phyloP scores from a whole-genome alignment of 257 asterid species.

The Mitragyna speciosa region DNA sequence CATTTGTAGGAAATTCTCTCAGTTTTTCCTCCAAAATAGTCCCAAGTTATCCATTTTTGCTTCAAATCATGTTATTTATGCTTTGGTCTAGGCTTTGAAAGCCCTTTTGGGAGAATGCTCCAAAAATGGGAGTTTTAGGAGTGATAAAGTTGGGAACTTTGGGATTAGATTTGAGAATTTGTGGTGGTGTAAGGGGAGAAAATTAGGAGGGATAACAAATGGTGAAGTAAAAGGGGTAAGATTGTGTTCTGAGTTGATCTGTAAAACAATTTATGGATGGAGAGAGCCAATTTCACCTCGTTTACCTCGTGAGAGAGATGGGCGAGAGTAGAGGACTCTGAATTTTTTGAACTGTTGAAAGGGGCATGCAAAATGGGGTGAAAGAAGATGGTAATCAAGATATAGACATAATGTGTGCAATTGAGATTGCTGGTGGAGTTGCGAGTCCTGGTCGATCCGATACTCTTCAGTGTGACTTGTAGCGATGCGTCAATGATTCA shows the following conservation, averaged over 20 bases:
- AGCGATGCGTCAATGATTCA: constrained; percentile 46
- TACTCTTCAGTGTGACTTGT: constrained; percentile 87
- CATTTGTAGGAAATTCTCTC: constrained; percentile 58
- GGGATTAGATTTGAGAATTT: constrained; percentile 46
- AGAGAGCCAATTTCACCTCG: constrained; percentile 87
- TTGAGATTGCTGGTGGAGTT: constrained; percentile 99
- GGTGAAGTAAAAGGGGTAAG: constrained; percentile 34
- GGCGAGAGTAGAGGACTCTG: constrained; percentile 57
- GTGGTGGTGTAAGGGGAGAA: constrained; percentile 66
- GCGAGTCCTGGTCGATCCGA: constrained; percentile 99
- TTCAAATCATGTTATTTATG: constrained; percentile 61
- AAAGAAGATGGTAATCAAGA: constrained; percentile 28
- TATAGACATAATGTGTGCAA: constrained; percentile 55
- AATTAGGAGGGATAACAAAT: constrained; percentile 53
- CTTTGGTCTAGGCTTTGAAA: constrained; percentile 55
- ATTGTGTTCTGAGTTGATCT: constrained; percentile 55
- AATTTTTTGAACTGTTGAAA: constrained; percentile 63
- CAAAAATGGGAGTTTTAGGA: constrained; percentile 21
- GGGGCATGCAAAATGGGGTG: constrained; percentile 25
- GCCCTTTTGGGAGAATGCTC: constrained; percentile 31
- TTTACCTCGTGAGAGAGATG: constrained; percentile 83
- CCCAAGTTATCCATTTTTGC: constrained; percentile 54
- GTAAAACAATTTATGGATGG: constrained; percentile 85
- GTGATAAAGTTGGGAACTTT: constrained; percentile 17
- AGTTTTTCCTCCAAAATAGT: constrained; percentile 45